Percentiles rank a stretch among this genome's conserved stretches.
Evolutionary conservation across 129 eudicot species (phyloP).

Genomic region (Lactuca saligna): DNA sequence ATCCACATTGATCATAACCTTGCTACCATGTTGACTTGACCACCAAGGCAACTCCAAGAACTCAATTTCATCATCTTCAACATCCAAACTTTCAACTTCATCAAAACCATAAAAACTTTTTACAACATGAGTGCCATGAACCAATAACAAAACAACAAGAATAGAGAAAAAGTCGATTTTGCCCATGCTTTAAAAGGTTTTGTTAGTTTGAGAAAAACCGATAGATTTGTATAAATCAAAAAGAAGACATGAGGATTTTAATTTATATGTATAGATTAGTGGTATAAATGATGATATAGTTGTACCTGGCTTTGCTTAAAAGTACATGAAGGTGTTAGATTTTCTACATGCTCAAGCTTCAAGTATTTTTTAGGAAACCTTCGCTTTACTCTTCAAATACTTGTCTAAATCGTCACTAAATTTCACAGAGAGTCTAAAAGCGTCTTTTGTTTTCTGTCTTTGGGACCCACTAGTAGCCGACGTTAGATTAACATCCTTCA

Average conservation of each 20-base stretch:
- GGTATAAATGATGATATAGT: slow-evolving; percentile 24
- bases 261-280: slow-evolving; percentile 43
- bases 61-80: slow-evolving; percentile 54
- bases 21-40: slow-evolving; percentile 54
- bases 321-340: slow-evolving; percentile 37
- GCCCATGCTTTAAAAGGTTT: slow-evolving; percentile 50
- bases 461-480: slow-evolving; percentile 33
- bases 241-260: slow-evolving; percentile 38
- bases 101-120: slow-evolving; percentile 33
- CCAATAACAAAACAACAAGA: slow-evolving; percentile 42
- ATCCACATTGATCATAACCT: slow-evolving; percentile 40
- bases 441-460: slow-evolving; percentile 29
- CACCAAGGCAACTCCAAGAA: slow-evolving; percentile 44
- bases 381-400: slow-evolving; percentile 44
- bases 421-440: slow-evolving; percentile 20
- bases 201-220: slow-evolving; percentile 24
- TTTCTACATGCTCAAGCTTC: slow-evolving; percentile 31
- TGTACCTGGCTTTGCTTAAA: slow-evolving; percentile 35
- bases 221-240: slow-evolving; percentile 49
- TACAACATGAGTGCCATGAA: slow-evolving; percentile 35
- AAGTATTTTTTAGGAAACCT: slow-evolving; percentile 42
- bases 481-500: slow-evolving; percentile 15
- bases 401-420: slow-evolving; percentile 23
- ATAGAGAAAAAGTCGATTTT: slow-evolving; percentile 41
- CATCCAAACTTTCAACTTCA: slow-evolving; percentile 45